Evolutionary conservation across 345 rosid species (phyloP).

Genomic region (Eucalyptus paniculata): DNA sequence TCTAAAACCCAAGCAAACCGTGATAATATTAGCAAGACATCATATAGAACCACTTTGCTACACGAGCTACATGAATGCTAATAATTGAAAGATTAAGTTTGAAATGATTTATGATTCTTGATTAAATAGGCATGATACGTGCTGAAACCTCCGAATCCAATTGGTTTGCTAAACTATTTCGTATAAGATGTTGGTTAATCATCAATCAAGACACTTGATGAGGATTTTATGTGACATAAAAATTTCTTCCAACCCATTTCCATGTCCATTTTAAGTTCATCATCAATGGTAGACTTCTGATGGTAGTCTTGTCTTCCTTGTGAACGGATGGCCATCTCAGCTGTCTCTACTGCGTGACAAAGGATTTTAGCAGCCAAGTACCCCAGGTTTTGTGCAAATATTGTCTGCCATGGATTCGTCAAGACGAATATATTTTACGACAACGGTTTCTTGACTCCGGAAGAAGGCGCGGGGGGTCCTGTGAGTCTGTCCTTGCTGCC

Average conservation of each 20-base stretch:
- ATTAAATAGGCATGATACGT: too few relatives aligned
- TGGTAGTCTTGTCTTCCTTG: too few relatives aligned
- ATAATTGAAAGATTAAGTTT: too few relatives aligned
- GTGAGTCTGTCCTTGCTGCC: neutral
- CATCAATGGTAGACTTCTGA: neutral
- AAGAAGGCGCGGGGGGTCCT: neutral
- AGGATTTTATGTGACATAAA: neutral
- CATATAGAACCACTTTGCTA: too few relatives aligned
- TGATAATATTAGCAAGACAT: too few relatives aligned
- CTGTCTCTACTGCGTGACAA: too few relatives aligned
- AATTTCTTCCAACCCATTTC: neutral
- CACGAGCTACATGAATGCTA: too few relatives aligned
- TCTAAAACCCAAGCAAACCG: too few relatives aligned
- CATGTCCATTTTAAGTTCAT: neutral
- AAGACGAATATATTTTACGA: neutral
- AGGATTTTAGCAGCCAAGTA: conserved; percentile 1
- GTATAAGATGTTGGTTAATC: neutral
- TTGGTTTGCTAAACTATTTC: neutral
- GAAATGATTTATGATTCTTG: too few relatives aligned
- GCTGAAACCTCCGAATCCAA: too few relatives aligned
- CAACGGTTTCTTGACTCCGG: neutral
- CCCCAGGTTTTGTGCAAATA: neutral
- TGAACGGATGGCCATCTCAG: too few relatives aligned
- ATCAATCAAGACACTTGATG: neutral
- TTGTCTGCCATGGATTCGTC: conserved; percentile 3